These are phyloP conservation scores for Rhizopus microsporus DNA, from an alignment of 371 early-diverging fungal species.

Conservation along the genomic window DNA sequence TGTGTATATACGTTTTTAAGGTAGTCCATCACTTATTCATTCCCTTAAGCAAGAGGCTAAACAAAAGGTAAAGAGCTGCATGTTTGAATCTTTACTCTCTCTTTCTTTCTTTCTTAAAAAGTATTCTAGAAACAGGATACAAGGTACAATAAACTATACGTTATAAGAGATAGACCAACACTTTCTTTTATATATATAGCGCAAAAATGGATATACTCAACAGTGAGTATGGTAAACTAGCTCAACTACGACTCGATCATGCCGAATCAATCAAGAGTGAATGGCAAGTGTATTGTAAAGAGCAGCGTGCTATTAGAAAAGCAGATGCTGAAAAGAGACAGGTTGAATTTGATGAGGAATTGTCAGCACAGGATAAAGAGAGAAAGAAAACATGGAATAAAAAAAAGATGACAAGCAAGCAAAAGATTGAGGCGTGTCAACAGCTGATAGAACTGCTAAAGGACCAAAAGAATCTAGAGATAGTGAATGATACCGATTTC, in stretches of 20 bases:
- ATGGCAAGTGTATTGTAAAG: constrained; percentile 21
- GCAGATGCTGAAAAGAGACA: constrained; percentile 20
- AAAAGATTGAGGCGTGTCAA: constrained; percentile 2
- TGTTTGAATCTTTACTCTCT: too few relatives aligned
- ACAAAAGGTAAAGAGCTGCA: background rate
- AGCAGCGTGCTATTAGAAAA: constrained; percentile 9
- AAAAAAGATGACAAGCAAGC: background rate
- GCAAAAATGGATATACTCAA: constrained; percentile 7
- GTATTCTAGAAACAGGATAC: background rate
- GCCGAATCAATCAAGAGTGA: constrained; percentile 5
- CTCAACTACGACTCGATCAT: constrained; percentile 19
- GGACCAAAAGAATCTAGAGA: background rate
- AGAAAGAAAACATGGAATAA: constrained; percentile 6
- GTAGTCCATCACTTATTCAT: background rate
- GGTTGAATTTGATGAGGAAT: constrained; percentile 22
- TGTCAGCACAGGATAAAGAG: constrained; percentile 5
- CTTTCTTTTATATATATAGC: background rate
- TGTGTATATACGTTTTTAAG: background rate
- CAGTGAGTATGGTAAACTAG: constrained; percentile 18
- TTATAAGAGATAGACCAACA: background rate
- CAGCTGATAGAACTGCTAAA: background rate
- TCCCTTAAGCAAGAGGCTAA: background rate
- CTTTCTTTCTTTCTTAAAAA: too few relatives aligned
- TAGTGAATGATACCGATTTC: background rate
- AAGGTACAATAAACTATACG: background rate